Percentiles rank a stretch among this genome's conserved stretches.
Evolutionary conservation across 73 alveolate genomes (phyloP).

Genomic region (Urostyla sp.): DNA sequence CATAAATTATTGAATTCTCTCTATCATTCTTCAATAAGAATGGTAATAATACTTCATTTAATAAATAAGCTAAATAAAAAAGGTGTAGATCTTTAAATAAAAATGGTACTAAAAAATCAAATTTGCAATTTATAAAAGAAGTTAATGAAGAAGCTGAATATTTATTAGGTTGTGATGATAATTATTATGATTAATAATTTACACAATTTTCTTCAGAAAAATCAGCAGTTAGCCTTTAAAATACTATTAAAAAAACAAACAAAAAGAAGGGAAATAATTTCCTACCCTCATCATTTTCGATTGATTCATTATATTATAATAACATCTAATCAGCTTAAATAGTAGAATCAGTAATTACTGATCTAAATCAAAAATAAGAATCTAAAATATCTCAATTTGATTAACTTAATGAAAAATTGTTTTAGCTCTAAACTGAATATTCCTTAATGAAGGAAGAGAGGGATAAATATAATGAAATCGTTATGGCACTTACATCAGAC

Average conservation of each 20-base stretch:
- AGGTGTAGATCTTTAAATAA: constrained; percentile 26
- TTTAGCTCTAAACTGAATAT: not conserved
- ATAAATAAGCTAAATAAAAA: not conserved
- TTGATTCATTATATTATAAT: too few relatives aligned
- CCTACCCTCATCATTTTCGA: too few relatives aligned
- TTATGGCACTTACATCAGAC: not conserved
- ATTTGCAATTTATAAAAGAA: constrained; percentile 33
- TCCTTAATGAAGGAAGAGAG: not conserved
- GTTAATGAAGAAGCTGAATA: constrained; percentile 32
- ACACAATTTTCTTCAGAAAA: too few relatives aligned
- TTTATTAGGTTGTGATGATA: not conserved
- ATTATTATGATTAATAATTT: not conserved
- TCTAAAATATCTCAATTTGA: not conserved
- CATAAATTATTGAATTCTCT: constrained; percentile 27
- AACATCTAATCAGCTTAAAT: constrained; percentile 26
- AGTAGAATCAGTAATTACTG: constrained; percentile 21
- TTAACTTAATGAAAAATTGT: not conserved
- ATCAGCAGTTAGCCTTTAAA: too few relatives aligned
- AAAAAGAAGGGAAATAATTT: not conserved
- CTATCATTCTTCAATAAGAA: not conserved
- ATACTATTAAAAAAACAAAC: not conserved
- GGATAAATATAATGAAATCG: not conserved
- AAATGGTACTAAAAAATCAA: not conserved
- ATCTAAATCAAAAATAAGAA: not conserved
- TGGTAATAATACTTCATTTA: not conserved